Base-by-base conservation (phyloP, 2,329 filamentous ascomycete genomes). In the Colletotrichum spinosum region DNA sequence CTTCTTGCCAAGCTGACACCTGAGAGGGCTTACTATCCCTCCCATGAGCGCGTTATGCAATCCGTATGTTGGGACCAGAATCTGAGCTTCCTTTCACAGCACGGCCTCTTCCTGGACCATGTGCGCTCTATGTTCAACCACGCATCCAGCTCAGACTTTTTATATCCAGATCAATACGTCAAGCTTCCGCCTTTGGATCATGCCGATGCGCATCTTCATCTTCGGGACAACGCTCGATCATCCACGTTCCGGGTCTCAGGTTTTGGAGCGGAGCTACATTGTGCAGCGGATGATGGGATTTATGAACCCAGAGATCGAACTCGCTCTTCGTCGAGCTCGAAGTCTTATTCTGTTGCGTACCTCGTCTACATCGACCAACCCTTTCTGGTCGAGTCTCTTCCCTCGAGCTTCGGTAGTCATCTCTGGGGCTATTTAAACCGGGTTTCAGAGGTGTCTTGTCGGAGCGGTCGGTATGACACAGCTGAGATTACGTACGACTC, bases 21-120 rank as follows among this genome's bases (percentile, higher is more conserved):
- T 0, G 9, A 8, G 2, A 72, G 83, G 38, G 13, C 44, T 0
- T 88, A 78, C 61, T 88, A 87, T 58, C 83, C 84, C 0, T 0
- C 12, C 0, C 34, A 80, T 8, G n/a, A 75, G 9, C 62, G 69
- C 12, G 73, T 75, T 0, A 87, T 88, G 84, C 82, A 88, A 58
- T 75, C 51, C 0, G 76, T 85, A 3, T 1, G 12, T 0, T 88
- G 85, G 86, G 57, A 70, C 0, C 0, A 61, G 0, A n/a, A 55
- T 0, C 69, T 87, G 0, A 75, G 77, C 1, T 77, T 75, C 6
- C 67, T 83, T 1, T 71, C 81, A 0, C 85, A 88, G 57, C 78
- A 87, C 58, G 76, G 76, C 0, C 69, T 71, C 0, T 84, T 85
- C 46, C 73, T 73, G 42, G 66, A 69, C 2, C 53, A 68, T 6